A percentile compares a stretch with the other conserved stretches of the same genome.
phyloP scores from a whole-genome alignment of 768 basidiomycete species.

The Panaeolus cyanescens region DNA sequence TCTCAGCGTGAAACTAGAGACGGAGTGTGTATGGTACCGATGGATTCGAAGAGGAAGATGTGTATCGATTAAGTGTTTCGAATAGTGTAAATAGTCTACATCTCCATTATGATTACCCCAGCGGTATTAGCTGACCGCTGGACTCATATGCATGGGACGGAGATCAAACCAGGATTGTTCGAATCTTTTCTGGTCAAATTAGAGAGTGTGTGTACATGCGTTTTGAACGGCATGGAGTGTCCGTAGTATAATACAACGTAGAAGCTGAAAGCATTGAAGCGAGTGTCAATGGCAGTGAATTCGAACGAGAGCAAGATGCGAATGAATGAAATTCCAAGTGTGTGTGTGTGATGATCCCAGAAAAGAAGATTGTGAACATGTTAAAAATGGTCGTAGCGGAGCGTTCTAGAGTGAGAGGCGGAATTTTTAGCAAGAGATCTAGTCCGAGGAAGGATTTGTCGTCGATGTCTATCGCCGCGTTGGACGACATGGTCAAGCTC shows the following conservation, averaged over 20 bases:
- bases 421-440: background rate
- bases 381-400: background rate
- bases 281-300: too few relatives aligned
- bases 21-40: background rate
- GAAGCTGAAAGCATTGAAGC: background rate
- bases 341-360: background rate
- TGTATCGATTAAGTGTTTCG: background rate
- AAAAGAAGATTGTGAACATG: background rate
- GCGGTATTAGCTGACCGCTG: background rate
- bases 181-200: background rate
- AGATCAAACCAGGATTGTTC: too few relatives aligned
- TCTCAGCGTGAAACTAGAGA: background rate
- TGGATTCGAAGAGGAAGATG: too few relatives aligned
- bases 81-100: too few relatives aligned
- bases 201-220: background rate
- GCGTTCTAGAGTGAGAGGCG: background rate
- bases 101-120: background rate
- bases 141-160: too few relatives aligned
- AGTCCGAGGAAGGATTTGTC: background rate
- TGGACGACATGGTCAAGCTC: background rate
- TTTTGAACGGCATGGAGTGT: background rate
- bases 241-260: background rate
- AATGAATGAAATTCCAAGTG: background rate
- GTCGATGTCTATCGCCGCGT: background rate
- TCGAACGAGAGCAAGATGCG: background rate